Base-by-base conservation (phyloP, 208 protist genomes). In the Vickermania ingenoplastis region DNA sequence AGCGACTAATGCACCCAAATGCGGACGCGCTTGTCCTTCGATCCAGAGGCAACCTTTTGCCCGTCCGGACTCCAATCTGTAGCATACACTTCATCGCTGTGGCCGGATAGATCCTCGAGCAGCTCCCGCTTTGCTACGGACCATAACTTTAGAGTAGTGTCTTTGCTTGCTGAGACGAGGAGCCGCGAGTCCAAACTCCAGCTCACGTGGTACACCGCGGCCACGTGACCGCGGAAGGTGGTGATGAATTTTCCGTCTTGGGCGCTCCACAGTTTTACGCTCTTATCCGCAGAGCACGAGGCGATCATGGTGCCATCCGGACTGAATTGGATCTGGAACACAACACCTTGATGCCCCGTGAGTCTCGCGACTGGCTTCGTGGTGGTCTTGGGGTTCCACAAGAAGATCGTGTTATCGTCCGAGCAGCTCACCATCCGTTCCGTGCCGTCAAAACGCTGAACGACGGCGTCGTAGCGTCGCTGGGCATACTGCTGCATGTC, bases 31-130 rank as follows among this genome's bases (percentile, higher is more conserved):
- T 96, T 96, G 81, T 99, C 98, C 77, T 99, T 99, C 27, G 91
- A 92, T 5, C 96, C 98, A 25, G 89, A 97, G 21, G 86, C 96
- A 22, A 98, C 94, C 63, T 83, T 87, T 51, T 97, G 83, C 13
- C 98, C 98, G 70, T 99, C 92, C 2, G 97, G 97, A 57, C 87
- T 96, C 97, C 97, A 99, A 80, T 99, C 98, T 0, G 98, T 94
- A 21, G 96, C 77, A 63, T 84, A 97, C 29, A 98, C 97, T 77
- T 99, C 97, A 71, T 99, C 98, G 14, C 81, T 86, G 79, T 99
- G 98, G 14, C 98, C 98, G 2, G 97, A 95, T 61, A 99, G 81
- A 61, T 99, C 97, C 36, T 91, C 74, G 1, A 94, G 63, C 2
- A 99, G 77, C 78, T 98, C 95, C 21, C 83, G 77, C 57, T 81